These are phyloP conservation scores for Phytophthora sp. DNA, from an alignment of 352 stramenopile genomes.

Conservation along the genomic window DNA sequence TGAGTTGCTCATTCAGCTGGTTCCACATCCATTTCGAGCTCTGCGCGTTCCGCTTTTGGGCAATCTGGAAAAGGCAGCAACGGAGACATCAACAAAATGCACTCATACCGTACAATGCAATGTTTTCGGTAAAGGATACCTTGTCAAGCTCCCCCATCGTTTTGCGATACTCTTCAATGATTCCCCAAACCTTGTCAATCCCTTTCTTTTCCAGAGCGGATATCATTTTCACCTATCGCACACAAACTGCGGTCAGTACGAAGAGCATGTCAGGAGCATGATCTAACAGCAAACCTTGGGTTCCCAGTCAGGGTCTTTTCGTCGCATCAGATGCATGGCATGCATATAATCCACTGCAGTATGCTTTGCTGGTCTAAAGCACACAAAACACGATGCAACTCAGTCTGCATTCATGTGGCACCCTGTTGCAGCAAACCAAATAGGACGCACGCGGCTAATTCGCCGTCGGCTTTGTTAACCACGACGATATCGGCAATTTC, in stretches of 20 bases:
- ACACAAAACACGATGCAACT: background rate
- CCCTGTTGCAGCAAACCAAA: background rate
- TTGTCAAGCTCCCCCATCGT: constrained; percentile 68
- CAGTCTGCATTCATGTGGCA: background rate
- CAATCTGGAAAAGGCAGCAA: too few relatives aligned
- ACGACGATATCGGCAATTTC: constrained; percentile 97
- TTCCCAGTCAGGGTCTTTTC: constrained; percentile 85
- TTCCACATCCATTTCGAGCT: constrained; percentile 88
- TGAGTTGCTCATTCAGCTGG: constrained; percentile 78
- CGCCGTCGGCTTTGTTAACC: constrained; percentile 98
- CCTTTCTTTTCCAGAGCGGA: constrained; percentile 72
- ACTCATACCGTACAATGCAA: background rate
- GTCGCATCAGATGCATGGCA: constrained; percentile 80
- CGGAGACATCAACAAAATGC: background rate
- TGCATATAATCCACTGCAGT: constrained; percentile 82
- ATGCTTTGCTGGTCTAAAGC: constrained; percentile 65
- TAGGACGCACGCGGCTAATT: constrained; percentile 53
- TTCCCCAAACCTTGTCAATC: constrained; percentile 74
- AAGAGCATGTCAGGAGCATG: background rate
- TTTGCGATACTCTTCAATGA: constrained; percentile 63
- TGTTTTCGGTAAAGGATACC: constrained; percentile 21
- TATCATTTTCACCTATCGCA: constrained; percentile 66
- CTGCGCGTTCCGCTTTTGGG: constrained; percentile 69
- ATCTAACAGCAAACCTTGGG: constrained; percentile 38
- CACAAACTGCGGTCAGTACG: background rate